phyloP scores from a whole-genome alignment of 2,329 filamentous ascomycete species.

The Aspergillus calidoustus region DNA sequence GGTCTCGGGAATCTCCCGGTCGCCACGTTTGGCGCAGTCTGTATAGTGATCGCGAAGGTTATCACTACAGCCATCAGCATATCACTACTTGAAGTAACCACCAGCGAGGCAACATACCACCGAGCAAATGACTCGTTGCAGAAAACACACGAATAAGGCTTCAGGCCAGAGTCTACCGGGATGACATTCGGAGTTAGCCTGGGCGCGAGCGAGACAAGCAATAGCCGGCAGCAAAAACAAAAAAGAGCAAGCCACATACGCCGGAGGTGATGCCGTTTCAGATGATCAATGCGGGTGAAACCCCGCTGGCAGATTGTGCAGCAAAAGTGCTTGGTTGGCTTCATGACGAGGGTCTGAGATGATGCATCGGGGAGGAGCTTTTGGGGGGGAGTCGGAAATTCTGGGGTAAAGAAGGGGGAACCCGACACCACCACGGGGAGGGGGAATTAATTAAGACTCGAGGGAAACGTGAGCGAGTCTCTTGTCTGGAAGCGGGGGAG shows the following conservation, averaged over 20 bases:
- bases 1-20: slow-evolving; percentile 50
- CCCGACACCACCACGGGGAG: neutral
- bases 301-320: slow-evolving; percentile 50
- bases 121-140: slow-evolving; percentile 52
- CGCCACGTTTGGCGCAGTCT: slow-evolving; percentile 48
- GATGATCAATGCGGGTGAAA: slow-evolving; percentile 54
- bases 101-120: slow-evolving; percentile 39
- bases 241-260: slow-evolving; percentile 38
- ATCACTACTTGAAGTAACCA: neutral
- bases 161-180: slow-evolving; percentile 50
- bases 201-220: slow-evolving; percentile 1
- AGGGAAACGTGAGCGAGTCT: neutral
- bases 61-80: slow-evolving; percentile 37
- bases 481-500: slow-evolving; percentile 1
- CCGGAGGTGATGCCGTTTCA: slow-evolving; percentile 53
- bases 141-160: slow-evolving; percentile 53
- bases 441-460: slow-evolving; percentile 8
- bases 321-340: slow-evolving; percentile 48
- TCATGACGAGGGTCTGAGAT: slow-evolving; percentile 34
- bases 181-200: slow-evolving; percentile 19
- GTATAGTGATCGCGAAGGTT: slow-evolving; percentile 53
- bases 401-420: slow-evolving; percentile 27
- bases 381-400: slow-evolving; percentile 15
- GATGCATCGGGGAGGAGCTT: slow-evolving; percentile 25
- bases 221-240: neutral